Evolutionary conservation across 768 basidiomycete species (phyloP).

Genomic region (Russula lepida): DNA sequence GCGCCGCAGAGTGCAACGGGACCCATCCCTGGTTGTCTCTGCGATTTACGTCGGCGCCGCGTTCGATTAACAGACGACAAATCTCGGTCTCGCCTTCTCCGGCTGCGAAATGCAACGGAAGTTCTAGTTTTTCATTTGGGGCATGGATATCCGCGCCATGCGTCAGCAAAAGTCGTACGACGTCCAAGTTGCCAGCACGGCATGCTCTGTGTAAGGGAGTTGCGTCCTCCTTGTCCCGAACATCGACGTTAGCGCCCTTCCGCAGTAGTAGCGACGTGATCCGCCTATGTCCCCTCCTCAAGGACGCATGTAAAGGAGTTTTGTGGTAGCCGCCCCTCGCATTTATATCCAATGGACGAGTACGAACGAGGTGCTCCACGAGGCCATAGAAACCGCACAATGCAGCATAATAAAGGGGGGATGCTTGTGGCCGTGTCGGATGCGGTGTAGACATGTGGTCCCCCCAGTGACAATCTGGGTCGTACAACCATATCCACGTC

Average conservation of each 20-base stretch:
- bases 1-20: not conserved
- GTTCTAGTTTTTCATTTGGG: not conserved
- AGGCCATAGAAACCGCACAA: not conserved
- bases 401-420: not conserved
- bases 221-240: not conserved
- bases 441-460: not conserved
- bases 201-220: not conserved
- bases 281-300: not conserved
- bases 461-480: not conserved
- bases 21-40: not conserved
- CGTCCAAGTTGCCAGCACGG: not conserved
- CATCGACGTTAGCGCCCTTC: not conserved
- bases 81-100: not conserved
- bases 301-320: not conserved
- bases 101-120: not conserved
- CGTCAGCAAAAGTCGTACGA: not conserved
- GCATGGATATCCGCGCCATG: not conserved
- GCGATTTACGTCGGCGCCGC: not conserved
- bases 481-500: conserved; percentile 4
- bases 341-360: not conserved
- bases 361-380: not conserved
- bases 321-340: not conserved
- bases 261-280: not conserved
- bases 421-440: not conserved
- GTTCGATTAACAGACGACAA: not conserved